phyloP scores from a whole-genome alignment of 306 rosid genomes.

The Inga leiocalycina region DNA sequence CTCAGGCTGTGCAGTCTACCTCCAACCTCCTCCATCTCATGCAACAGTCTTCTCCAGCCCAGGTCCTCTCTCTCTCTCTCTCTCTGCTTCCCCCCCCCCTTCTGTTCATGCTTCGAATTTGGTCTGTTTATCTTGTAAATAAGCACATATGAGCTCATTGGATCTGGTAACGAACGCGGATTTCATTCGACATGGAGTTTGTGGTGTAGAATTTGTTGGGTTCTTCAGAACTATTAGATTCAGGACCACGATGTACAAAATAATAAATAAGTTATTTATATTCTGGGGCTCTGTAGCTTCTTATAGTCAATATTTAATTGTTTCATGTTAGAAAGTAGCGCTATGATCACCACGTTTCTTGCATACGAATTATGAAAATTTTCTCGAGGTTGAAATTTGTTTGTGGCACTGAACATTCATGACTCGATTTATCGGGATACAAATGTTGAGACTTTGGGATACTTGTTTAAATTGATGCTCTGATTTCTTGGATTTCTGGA shows the following conservation, averaged over 20 bases:
- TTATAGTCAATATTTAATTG: neutral
- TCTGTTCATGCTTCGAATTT: neutral
- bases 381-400: slow-evolving; percentile 4
- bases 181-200: neutral
- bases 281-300: neutral
- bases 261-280: neutral
- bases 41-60: slow-evolving; percentile 79
- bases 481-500: neutral
- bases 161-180: neutral
- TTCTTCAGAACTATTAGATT: neutral
- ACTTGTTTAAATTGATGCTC: neutral
- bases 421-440: neutral
- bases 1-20: slow-evolving; percentile 83
- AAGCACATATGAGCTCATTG: neutral
- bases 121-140: neutral
- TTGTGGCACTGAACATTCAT: neutral
- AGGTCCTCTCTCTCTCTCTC: slow-evolving; percentile 40
- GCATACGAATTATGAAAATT: neutral
- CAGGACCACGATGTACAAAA: neutral
- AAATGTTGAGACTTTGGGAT: neutral
- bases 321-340: neutral
- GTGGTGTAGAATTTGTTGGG: neutral
- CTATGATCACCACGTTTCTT: neutral
- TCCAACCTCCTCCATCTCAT: slow-evolving; percentile 86
- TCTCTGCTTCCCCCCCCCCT: neutral